phyloP scores from a whole-genome alignment of 352 stramenopile species.

The Thalassiosira hispida region DNA sequence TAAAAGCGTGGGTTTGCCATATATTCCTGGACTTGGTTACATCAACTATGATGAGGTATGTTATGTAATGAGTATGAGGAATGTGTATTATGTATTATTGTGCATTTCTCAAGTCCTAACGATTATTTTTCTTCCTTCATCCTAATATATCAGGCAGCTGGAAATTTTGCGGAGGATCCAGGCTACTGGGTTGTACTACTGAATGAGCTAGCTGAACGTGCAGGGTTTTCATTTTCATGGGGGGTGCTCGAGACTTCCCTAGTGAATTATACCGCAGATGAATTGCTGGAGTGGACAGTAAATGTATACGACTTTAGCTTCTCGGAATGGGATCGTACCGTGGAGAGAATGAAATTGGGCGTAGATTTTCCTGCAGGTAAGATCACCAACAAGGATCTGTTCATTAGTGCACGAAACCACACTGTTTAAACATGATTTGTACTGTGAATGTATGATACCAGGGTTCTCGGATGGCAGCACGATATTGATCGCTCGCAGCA shows the following conservation, averaged over 20 bases:
- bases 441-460: no score
- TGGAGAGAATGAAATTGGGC: slow-evolving; percentile 31
- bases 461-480: slow-evolving; percentile 7
- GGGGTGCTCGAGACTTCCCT: neutral
- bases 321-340: slow-evolving; percentile 16
- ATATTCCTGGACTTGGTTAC: neutral
- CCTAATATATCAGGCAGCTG: slow-evolving; percentile 1
- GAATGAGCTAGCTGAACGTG: slow-evolving; percentile 43
- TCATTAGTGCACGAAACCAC: no score
- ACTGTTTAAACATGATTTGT: no score
- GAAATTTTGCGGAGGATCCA: slow-evolving; percentile 17
- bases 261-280: slow-evolving; percentile 24
- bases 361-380: slow-evolving; percentile 26
- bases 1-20: neutral
- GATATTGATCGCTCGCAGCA: slow-evolving; percentile 4
- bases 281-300: slow-evolving; percentile 36
- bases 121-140: no score
- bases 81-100: neutral
- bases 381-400: no score
- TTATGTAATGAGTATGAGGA: neutral
- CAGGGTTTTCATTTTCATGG: slow-evolving; percentile 42
- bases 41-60: slow-evolving; percentile 5
- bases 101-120: no score
- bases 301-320: slow-evolving; percentile 42
- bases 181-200: slow-evolving; percentile 22